A percentile compares a stretch with the other conserved stretches of the same genome.
Evolutionary conservation across 2,329 filamentous ascomycete species (phyloP).

Genomic region (Ophiostoma populinum): DNA sequence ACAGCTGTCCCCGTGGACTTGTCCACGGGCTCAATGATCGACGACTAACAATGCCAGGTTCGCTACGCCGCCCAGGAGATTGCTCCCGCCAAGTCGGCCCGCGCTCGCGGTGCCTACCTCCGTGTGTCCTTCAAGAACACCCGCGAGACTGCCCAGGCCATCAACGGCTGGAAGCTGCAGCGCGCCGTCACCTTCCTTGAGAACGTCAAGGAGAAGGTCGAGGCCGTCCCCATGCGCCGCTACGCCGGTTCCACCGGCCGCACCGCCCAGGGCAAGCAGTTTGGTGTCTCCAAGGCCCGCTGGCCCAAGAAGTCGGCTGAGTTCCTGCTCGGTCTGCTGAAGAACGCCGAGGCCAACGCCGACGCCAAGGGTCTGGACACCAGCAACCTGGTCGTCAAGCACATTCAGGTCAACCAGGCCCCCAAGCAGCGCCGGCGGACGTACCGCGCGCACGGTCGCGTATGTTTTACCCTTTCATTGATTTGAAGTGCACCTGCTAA

Average conservation of each 20-base stretch:
- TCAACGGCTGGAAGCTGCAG: constrained; percentile 97
- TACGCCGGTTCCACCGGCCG: constrained; percentile 93
- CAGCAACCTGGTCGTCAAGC: constrained; percentile 94
- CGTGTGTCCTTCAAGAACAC: constrained; percentile 99
- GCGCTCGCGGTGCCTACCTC: constrained; percentile 95
- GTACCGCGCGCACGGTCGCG: constrained; percentile 99
- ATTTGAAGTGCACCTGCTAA: no score
- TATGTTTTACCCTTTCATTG: constrained; percentile 38
- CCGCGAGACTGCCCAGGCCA: constrained; percentile 96
- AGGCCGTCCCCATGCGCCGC: constrained; percentile 96
- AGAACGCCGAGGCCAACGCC: constrained; percentile 94
- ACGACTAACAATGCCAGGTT: constrained; percentile 39
- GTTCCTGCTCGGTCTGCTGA: constrained; percentile 92
- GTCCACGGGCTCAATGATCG: background rate
- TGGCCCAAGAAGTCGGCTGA: constrained; percentile 99
- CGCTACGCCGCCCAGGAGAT: constrained; percentile 91
- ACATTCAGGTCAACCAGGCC: constrained; percentile 99
- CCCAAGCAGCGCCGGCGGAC: constrained; percentile 98
- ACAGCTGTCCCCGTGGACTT: no score
- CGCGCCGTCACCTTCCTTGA: constrained; percentile 93
- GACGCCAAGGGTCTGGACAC: constrained; percentile 96
- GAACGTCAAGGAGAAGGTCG: constrained; percentile 93
- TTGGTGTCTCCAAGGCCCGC: constrained; percentile 93
- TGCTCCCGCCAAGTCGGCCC: constrained; percentile 79
- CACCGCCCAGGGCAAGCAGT: constrained; percentile 97